These are phyloP conservation scores for Phytophthora cactorum DNA, from an alignment of 352 stramenopile genomes.

Conservation along the genomic window DNA sequence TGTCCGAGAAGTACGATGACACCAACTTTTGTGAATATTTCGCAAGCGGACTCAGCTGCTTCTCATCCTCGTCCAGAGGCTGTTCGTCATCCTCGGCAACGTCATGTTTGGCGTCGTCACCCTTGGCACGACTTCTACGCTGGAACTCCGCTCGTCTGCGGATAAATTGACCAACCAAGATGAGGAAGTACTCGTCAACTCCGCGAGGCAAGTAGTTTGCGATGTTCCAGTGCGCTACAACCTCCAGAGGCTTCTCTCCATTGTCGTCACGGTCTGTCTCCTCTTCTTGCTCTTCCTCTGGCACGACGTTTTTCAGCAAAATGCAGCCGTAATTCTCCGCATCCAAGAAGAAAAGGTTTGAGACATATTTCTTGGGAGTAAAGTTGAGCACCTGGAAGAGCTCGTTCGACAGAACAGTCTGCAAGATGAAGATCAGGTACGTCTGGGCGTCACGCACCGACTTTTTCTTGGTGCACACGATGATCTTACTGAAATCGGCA, in stretches of 20 bases:
- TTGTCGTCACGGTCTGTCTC: constrained; percentile 33
- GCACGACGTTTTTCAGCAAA: constrained; percentile 56
- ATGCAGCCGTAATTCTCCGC: constrained; percentile 96
- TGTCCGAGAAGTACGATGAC: constrained; percentile 76
- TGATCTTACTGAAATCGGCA: constrained; percentile 77
- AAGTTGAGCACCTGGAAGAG: constrained; percentile 86
- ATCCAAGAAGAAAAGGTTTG: constrained; percentile 95
- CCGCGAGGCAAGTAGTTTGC: constrained; percentile 84
- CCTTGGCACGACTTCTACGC: constrained; percentile 26
- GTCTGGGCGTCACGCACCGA: constrained; percentile 90
- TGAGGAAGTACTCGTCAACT: constrained; percentile 88
- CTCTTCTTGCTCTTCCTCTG: constrained; percentile 35
- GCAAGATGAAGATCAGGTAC: constrained; percentile 96
- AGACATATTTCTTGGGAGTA: constrained; percentile 85
- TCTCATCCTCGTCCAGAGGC: constrained; percentile 58
- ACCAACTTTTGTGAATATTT: constrained; percentile 81
- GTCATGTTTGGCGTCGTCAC: constrained; percentile 22
- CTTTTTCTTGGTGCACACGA: constrained; percentile 72
- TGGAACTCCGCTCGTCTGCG: constrained; percentile 72
- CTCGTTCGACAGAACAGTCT: constrained; percentile 89
- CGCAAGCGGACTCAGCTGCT: constrained; percentile 54
- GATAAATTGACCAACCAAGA: constrained; percentile 91
- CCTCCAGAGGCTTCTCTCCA: constrained; percentile 51
- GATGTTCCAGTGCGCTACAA: constrained; percentile 92
- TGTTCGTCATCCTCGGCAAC: constrained; percentile 35